A percentile compares a stretch with the other conserved stretches of the same genome.
These are phyloP conservation scores for Ceratopteris richardii DNA, from an alignment of 75 land plant species.

Conservation along the genomic window DNA sequence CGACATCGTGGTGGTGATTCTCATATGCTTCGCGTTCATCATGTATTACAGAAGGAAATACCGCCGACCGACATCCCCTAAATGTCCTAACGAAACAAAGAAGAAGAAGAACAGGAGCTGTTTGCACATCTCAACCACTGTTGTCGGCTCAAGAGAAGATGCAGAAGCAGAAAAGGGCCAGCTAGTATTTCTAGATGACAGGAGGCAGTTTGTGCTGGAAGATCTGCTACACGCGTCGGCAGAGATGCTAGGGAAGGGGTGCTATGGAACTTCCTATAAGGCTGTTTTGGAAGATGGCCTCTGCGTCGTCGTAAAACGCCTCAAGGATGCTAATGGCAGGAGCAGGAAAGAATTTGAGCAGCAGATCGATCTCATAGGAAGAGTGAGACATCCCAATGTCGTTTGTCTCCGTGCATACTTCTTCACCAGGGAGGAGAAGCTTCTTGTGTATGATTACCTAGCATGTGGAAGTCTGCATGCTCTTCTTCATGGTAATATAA, in stretches of 20 bases:
- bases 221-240: slow-evolving; percentile 86
- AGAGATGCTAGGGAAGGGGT: slow-evolving; percentile 91
- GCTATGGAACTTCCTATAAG: slow-evolving; percentile 73
- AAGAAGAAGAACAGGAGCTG: slow-evolving; percentile 28
- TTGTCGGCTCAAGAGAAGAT: slow-evolving; percentile 8
- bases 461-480: slow-evolving; percentile 70
- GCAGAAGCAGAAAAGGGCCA: slow-evolving; percentile 48
- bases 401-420: slow-evolving; percentile 70
- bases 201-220: slow-evolving; percentile 63
- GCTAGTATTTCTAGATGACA: slow-evolving; percentile 75
- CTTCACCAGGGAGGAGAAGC: slow-evolving; percentile 81
- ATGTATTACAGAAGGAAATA: slow-evolving; percentile 62
- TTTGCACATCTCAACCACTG: slow-evolving; percentile 43
- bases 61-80: background rate
- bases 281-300: slow-evolving; percentile 75
- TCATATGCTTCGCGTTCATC: slow-evolving; percentile 44
- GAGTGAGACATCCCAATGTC: slow-evolving; percentile 61
- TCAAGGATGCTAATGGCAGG: slow-evolving; percentile 55
- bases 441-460: slow-evolving; percentile 83
- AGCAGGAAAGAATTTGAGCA: slow-evolving; percentile 64
- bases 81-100: background rate
- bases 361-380: slow-evolving; percentile 69
- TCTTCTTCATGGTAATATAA: slow-evolving; percentile 66
- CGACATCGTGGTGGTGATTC: slow-evolving; percentile 45
- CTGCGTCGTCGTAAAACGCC: slow-evolving; percentile 65